These are phyloP conservation scores for Marchantia polymorpha DNA, from an alignment of 225 moss, liverwort and hornwort species.

Conservation along the genomic window DNA sequence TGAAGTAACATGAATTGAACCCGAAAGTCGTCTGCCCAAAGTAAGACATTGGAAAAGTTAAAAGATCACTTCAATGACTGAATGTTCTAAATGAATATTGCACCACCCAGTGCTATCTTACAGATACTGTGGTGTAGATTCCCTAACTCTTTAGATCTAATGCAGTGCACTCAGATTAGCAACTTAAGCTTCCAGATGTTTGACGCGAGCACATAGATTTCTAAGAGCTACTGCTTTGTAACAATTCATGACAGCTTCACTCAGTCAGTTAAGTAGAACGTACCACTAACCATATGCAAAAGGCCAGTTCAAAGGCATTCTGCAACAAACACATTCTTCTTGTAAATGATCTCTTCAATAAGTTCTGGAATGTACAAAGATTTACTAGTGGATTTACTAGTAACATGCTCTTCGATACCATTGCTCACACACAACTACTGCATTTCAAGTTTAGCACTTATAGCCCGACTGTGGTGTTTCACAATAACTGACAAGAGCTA, in stretches of 20 bases:
- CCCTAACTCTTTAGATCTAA: no score
- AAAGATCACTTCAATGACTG: no score
- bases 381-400: no score
- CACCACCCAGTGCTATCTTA: no score
- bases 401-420: background rate
- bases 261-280: conserved; percentile 3
- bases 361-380: no score
- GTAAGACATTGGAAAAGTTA: background rate
- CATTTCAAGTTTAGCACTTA: background rate
- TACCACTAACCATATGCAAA: conserved; percentile 79
- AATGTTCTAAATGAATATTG: no score
- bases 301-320: conserved; percentile 80
- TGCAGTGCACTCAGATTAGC: no score
- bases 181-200: no score
- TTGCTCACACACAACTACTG: background rate
- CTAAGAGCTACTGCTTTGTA: no score
- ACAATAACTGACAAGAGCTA: background rate
- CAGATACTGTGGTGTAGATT: no score
- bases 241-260: no score
- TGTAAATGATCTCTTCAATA: background rate
- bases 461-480: background rate
- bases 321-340: conserved; percentile 17
- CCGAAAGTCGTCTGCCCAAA: conserved; percentile 58
- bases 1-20: conserved; percentile 71
- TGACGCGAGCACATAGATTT: no score